phyloP scores from a whole-genome alignment of 2,329 filamentous ascomycete species.

The Fusarium pseudograminearum region DNA sequence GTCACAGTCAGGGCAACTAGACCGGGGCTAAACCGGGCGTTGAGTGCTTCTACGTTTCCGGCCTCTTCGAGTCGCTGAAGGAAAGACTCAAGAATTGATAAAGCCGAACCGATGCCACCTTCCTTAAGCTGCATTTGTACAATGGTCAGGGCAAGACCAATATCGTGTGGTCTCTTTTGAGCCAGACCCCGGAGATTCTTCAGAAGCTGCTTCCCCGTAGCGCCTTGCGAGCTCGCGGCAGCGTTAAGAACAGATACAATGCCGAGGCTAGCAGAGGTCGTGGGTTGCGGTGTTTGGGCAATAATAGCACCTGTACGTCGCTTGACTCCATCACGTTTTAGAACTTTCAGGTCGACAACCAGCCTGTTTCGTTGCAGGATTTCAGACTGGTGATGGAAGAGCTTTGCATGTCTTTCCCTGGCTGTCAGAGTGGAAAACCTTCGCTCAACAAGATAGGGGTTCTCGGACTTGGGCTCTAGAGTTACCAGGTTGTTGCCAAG shows the following conservation, averaged over 20 bases:
- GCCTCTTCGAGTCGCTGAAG: slow-evolving; percentile 77
- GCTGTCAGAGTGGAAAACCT: slow-evolving; percentile 67
- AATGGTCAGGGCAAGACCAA: slow-evolving; percentile 83
- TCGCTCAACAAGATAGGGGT: slow-evolving; percentile 77
- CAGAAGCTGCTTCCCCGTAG: slow-evolving; percentile 74
- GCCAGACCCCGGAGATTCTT: slow-evolving; percentile 77
- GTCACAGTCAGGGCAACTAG: slow-evolving; percentile 83
- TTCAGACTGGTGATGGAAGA: slow-evolving; percentile 77
- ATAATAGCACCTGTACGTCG: slow-evolving; percentile 60
- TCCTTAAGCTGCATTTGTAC: slow-evolving; percentile 83
- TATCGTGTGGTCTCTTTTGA: slow-evolving; percentile 79
- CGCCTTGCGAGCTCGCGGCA: slow-evolving; percentile 76
- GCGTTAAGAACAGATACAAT: slow-evolving; percentile 69
- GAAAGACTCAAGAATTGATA: slow-evolving; percentile 80
- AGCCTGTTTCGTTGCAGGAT: slow-evolving; percentile 71
- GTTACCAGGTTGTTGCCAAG: slow-evolving; percentile 72
- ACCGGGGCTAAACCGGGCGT: slow-evolving; percentile 85
- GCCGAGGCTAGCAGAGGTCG: slow-evolving; percentile 52
- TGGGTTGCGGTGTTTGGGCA: slow-evolving; percentile 45
- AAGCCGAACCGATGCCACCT: slow-evolving; percentile 78
- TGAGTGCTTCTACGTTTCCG: slow-evolving; percentile 66
- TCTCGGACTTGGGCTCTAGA: slow-evolving; percentile 59
- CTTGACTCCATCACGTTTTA: slow-evolving; percentile 74
- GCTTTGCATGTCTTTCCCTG: slow-evolving; percentile 68
- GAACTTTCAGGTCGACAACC: slow-evolving; percentile 72